Percentiles rank a stretch among this genome's conserved stretches.
These are phyloP conservation scores for Termitomyces sp. DNA, from an alignment of 1,284 basidiomycete species.

Conservation along the genomic window DNA sequence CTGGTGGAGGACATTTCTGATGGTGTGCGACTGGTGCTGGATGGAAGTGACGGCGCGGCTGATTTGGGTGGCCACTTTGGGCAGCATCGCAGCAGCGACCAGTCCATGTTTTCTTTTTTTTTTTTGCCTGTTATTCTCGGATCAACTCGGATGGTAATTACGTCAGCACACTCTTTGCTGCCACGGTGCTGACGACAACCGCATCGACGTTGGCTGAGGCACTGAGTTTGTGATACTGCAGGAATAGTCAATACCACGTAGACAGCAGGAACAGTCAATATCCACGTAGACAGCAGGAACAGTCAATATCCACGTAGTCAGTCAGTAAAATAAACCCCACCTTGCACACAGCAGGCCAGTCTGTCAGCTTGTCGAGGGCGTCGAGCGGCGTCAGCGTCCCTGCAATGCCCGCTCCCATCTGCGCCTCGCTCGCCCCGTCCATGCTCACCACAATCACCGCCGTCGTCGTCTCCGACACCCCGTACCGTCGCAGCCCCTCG, in stretches of 20 bases:
- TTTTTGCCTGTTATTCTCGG: conserved; percentile 11
- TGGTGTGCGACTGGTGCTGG: conserved; percentile 62
- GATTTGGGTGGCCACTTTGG: conserved; percentile 72
- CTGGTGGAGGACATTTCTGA: conserved; percentile 68
- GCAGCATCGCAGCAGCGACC: conserved; percentile 50
- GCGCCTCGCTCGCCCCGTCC: conserved; percentile 33
- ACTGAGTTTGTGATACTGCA: conserved; percentile 17
- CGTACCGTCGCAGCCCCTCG: conserved; percentile 82
- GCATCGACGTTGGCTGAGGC: conserved; percentile 1
- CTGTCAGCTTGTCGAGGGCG: conserved; percentile 48
- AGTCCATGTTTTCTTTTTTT: not conserved
- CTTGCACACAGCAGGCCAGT: conserved; percentile 73
- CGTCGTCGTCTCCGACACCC: conserved; percentile 64
- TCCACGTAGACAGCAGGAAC: too few relatives aligned
- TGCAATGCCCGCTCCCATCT: conserved; percentile 53
- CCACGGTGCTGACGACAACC: conserved; percentile 17
- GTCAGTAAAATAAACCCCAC: conserved; percentile 32
- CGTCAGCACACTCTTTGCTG: conserved; percentile 16
- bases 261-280: not conserved
- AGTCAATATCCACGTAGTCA: too few relatives aligned
- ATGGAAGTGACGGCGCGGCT: conserved; percentile 69
- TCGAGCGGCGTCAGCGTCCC: conserved; percentile 48
- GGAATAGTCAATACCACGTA: not conserved
- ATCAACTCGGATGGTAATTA: conserved; percentile 7
- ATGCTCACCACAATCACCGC: conserved; percentile 75